Conservation (phyloP, 2,329 filamentous ascomycete genomes). For the Ceratocystis lukuohia region DNA sequence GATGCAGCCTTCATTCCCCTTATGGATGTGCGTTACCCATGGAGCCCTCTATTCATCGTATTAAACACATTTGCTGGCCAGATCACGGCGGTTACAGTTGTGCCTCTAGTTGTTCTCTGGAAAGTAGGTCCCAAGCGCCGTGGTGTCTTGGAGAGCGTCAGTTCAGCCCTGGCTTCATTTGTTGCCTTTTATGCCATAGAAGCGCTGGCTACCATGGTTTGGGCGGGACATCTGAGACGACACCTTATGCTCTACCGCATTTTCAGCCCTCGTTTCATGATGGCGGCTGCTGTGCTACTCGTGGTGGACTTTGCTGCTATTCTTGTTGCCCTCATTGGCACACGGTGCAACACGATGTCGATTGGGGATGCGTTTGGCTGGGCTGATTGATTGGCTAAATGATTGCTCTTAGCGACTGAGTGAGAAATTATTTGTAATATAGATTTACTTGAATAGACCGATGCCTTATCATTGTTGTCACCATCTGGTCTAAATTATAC, state of each 20-base stretch:
- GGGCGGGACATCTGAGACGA: constrained; percentile 73
- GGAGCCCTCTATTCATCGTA: constrained; percentile 66
- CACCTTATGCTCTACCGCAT: constrained; percentile 96
- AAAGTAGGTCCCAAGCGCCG: constrained; percentile 67
- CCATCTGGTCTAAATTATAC: background rate
- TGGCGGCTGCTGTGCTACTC: constrained; percentile 56
- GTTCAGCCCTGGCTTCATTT: constrained; percentile 59
- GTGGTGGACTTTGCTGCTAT: constrained; percentile 66
- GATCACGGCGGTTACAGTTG: constrained; percentile 64
- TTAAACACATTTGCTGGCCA: constrained; percentile 85
- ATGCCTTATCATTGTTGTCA: background rate
- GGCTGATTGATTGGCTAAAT: constrained; percentile 33
- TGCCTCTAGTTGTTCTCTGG: constrained; percentile 78
- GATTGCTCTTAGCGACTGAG: background rate
- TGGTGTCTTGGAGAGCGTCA: constrained; percentile 55
- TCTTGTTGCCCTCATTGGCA: constrained; percentile 56
- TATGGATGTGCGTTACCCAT: constrained; percentile 71
- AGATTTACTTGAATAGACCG: background rate
- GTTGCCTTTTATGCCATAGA: constrained; percentile 72
- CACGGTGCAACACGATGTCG: constrained; percentile 63
- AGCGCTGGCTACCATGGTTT: constrained; percentile 73
- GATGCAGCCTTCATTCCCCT: constrained; percentile 87
- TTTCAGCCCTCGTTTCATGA: constrained; percentile 83
- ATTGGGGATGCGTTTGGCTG: constrained; percentile 84
- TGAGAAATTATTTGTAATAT: background rate